These are phyloP conservation scores for Casaregolazyma lundiana DNA, from an alignment of 1,139 yeast species.

Conservation along the genomic window DNA sequence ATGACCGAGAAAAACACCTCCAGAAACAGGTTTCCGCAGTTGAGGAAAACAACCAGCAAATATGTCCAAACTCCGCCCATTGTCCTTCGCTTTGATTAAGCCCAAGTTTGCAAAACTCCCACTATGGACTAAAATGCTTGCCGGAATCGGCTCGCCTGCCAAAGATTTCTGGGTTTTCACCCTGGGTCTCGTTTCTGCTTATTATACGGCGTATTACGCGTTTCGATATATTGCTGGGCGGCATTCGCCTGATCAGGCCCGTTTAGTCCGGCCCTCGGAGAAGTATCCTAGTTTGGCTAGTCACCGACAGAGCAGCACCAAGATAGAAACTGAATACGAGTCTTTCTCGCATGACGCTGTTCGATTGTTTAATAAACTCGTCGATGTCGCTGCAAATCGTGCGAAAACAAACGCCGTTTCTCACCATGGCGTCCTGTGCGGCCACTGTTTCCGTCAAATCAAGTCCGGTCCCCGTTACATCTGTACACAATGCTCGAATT, in stretches of 20 bases:
- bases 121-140: not conserved
- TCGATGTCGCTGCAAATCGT: constrained; percentile 12
- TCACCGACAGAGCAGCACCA: not conserved
- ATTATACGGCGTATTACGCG: not conserved
- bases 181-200: not conserved
- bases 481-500: constrained; percentile 19
- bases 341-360: not conserved
- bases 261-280: too few species aligned
- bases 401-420: constrained; percentile 5
- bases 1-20: constrained; percentile 87
- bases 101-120: not conserved
- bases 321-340: not conserved
- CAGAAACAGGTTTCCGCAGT: constrained; percentile 76
- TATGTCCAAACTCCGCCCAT: constrained; percentile 20
- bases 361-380: constrained; percentile 12
- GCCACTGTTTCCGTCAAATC: constrained; percentile 10
- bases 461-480: constrained; percentile 17
- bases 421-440: constrained; percentile 11
- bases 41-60: constrained; percentile 54
- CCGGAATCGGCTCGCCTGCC: not conserved
- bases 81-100: not conserved
- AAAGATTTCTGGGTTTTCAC: not conserved
- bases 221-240: not conserved
- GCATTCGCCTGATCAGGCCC: too few species aligned
- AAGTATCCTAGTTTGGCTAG: not conserved